phyloP scores from a whole-genome alignment of 164 flowering plant genomes.

The Nymphaea thermarum region DNA sequence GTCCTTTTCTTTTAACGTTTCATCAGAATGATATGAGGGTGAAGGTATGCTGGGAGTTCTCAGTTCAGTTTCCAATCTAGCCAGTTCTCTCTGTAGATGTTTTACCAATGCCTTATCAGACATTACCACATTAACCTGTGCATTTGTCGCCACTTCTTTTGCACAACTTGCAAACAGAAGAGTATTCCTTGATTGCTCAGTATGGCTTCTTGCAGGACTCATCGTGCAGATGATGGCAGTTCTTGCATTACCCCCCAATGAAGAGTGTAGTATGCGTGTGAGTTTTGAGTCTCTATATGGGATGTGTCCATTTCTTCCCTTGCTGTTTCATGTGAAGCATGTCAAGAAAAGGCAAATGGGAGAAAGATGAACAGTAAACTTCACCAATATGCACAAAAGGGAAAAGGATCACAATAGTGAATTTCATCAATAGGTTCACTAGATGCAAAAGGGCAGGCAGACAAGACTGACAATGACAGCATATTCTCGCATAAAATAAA shows the following conservation, averaged over 20 bases:
- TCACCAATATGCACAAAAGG: background rate
- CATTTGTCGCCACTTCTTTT: constrained; percentile 74
- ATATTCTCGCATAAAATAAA: too few species aligned
- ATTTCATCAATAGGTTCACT: too few species aligned
- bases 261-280: constrained; percentile 84
- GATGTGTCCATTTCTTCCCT: constrained; percentile 70
- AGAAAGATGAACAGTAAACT: background rate
- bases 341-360: background rate
- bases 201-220: constrained; percentile 82
- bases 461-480: too few species aligned
- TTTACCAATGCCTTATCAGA: constrained; percentile 88
- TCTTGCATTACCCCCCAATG: constrained; percentile 89
- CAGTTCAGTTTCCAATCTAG: constrained; percentile 63
- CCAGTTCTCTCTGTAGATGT: constrained; percentile 75
- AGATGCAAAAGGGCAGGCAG: too few species aligned
- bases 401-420: background rate
- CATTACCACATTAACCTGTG: constrained; percentile 75
- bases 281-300: constrained; percentile 93
- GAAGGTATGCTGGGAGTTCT: constrained; percentile 24
- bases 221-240: constrained; percentile 94
- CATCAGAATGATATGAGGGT: constrained; percentile 21
- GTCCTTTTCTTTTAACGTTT: constrained; percentile 65
- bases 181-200: constrained; percentile 93
- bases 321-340: constrained; percentile 39
- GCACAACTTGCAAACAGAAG: constrained; percentile 91